Evolutionary conservation across 345 rosid species (phyloP), one percentile per base, ranked within the genome.

Genomic region (Brassica carinata): DNA sequence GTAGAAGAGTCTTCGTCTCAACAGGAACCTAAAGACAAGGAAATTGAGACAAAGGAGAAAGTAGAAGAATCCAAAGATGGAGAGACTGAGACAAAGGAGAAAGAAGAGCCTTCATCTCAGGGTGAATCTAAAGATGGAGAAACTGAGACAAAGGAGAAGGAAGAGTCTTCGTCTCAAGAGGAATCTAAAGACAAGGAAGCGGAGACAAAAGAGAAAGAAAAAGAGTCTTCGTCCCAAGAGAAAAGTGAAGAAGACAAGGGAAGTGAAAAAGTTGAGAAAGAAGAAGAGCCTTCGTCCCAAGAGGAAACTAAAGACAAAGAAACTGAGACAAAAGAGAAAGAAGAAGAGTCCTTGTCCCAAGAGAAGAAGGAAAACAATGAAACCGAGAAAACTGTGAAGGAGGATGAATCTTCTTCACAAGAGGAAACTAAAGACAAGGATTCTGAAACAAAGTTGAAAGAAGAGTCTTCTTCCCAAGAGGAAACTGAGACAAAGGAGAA

Each of bases 81-180:
- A 8, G 77, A 73, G 14, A 11, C 36, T 1, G 61, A 69, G 23
- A 45, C 23, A 14, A 69, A 26, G 23, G 74, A 55, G 66, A 57
- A 33, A 19, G 65, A 33, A 30, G 65, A 57, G 23, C 23, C 23
- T 62, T 40, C 58, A 0, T 58, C 40, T 0, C 29, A 73, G 61
- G 77, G 64, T 29, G 13, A 17, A 29, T 8, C 1, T 5, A 73
- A 59, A 69, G 80, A 69, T 0, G 15, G 63, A 51, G 73, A 79
- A 62, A 61, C 36, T 5, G 73, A 79, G 38, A 62, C 45, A 26
- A 58, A 58, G 29, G 83, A 84, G 73, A 87, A 69, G 67, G 79
- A 65, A 55, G 67, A 58, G 66, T 40, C 71, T 40, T 40, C 57
- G 1, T 67, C 72, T 3, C 57, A 40, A 40, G 72, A 68, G 58